Base-by-base conservation (phyloP, 2,329 filamentous ascomycete species). In the Aspergillus fumigatus region DNA sequence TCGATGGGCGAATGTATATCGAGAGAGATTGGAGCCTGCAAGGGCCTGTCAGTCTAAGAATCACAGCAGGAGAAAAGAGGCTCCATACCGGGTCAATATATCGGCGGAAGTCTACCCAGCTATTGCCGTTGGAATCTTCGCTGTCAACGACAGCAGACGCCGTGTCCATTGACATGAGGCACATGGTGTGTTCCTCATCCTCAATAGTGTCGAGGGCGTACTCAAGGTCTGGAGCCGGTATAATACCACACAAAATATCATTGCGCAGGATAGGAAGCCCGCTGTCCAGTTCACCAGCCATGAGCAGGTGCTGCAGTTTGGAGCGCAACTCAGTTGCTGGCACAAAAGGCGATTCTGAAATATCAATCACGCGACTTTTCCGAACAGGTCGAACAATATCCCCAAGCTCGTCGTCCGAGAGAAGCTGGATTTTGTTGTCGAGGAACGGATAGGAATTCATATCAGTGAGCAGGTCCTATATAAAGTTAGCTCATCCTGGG, bases 381-480 rank as follows among this genome's bases (percentile, higher is more conserved):
- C 90, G 87, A 3, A 89, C 79, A 4, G 87, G 86, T 1, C 89
- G 86, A 0, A 93, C 88, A 55, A 99, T 94, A 60, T 96, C 93
- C 14, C 87, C 89, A 0, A 99, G 82, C 54, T 95, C 89, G 0
- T 89, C 88, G 0, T 92, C 96, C 72, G 97, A 96, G 19, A 95
- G 81, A 1, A 93, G 92, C 64, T 95, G 92, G 59, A 92, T 85
- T 73, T 97, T 97, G 76, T 95, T 96, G 75, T 96, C 92, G n/a
- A 99, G 83, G 77, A 95, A 97, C 0, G 94, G 94, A 63, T 97
- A 99, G 2, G 90, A 89, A 73, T 99, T 97, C 88, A 99, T 93
- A 70, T 94, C 92, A 0, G 92, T 97, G 19, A 97, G 80, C 10
- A 97, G 83, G 70, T 97, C 94, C 85, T 89, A 65, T 6, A 32